phyloP scores from a whole-genome alignment of 164 flowering plant genomes.

The Malania oleifera region DNA sequence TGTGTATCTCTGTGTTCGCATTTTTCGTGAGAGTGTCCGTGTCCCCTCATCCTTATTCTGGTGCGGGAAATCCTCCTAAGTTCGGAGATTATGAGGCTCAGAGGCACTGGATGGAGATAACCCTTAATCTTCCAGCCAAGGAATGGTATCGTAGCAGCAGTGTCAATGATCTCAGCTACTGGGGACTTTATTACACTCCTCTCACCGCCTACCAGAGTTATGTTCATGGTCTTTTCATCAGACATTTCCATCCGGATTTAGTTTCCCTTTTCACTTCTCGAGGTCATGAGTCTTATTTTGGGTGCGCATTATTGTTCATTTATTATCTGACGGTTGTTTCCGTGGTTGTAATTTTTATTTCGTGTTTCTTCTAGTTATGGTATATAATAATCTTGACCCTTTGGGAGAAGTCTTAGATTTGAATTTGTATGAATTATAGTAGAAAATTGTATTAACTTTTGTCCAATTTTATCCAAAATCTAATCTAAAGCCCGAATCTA shows the following conservation, averaged over 20 bases:
- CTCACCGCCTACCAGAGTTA: constrained; percentile 95
- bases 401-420: too few species aligned
- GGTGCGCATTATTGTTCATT: constrained; percentile 57
- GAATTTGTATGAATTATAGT: too few species aligned
- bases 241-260: constrained; percentile 54
- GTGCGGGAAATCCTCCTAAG: constrained; percentile 79
- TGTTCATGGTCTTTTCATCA: constrained; percentile 58
- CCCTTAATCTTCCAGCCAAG: constrained; percentile 50
- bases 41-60: constrained; percentile 79
- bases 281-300: constrained; percentile 79
- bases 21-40: constrained; percentile 52
- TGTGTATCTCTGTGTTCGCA: constrained; percentile 49
- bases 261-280: constrained; percentile 62
- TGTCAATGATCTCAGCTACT: constrained; percentile 66
- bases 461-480: too few species aligned
- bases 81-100: constrained; percentile 95
- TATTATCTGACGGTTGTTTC: too few species aligned
- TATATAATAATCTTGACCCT: too few species aligned
- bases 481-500: too few species aligned
- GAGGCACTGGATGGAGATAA: constrained; percentile 99
- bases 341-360: too few species aligned
- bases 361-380: too few species aligned
- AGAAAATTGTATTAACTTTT: too few species aligned
- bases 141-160: constrained; percentile 76
- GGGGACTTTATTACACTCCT: constrained; percentile 98